Conservation (phyloP, 306 rosid genomes). For the Acmispon strigosus region DNA sequence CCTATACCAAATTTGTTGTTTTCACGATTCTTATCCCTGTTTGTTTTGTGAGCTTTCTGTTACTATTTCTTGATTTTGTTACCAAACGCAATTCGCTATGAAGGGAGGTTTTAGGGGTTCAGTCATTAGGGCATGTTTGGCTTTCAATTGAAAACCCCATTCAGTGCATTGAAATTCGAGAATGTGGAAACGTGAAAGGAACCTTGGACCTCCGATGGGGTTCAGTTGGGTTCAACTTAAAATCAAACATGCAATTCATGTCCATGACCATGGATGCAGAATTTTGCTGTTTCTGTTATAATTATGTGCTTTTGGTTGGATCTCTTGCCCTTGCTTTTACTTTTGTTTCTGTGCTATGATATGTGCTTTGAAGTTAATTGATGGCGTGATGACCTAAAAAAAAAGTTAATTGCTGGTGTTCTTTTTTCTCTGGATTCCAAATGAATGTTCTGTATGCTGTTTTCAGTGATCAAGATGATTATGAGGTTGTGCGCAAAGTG, state of each 20-base stretch:
- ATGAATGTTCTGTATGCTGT: not conserved
- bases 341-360: not conserved
- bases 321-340: not conserved
- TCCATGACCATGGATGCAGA: not conserved
- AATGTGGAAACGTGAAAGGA: too few relatives aligned
- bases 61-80: slow-evolving; percentile 2
- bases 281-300: not conserved
- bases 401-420: slow-evolving; percentile 7
- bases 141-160: too few relatives aligned
- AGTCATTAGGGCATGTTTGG: too few relatives aligned
- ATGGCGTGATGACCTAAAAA: too few relatives aligned
- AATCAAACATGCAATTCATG: too few relatives aligned
- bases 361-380: not conserved
- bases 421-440: not conserved
- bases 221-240: too few relatives aligned
- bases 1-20: not conserved
- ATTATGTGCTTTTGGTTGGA: slow-evolving; percentile 15
- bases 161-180: too few relatives aligned
- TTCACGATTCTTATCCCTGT: not conserved
- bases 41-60: not conserved
- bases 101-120: not conserved
- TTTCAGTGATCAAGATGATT: slow-evolving; percentile 89
- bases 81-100: not conserved
- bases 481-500: slow-evolving; percentile 92
- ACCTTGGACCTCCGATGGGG: too few relatives aligned